Conservation (phyloP, 495 filamentous ascomycete species). For the Aeminium ludgeri region DNA sequence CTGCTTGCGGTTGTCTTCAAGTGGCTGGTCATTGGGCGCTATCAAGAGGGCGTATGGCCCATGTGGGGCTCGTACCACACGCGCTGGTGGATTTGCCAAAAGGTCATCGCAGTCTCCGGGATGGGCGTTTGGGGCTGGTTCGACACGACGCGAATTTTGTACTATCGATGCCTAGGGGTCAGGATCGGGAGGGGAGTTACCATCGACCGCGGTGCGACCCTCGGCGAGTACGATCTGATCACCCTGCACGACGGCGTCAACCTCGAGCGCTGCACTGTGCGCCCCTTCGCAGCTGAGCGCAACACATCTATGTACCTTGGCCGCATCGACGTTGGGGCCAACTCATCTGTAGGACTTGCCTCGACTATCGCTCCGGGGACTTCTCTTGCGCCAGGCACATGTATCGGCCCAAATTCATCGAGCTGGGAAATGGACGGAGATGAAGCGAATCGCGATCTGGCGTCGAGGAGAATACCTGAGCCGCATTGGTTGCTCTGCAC, state of each 20-base stretch:
- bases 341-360: conserved; percentile 24
- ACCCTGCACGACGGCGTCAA: conserved; percentile 27
- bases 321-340: conserved; percentile 26
- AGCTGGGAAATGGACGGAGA: conserved; percentile 29
- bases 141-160: conserved; percentile 23
- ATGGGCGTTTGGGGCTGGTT: conserved; percentile 24
- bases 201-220: conserved; percentile 18
- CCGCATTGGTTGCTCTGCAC: conserved; percentile 23
- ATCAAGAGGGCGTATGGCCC: conserved; percentile 29
- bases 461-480: conserved; percentile 19
- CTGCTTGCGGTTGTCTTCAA: conserved; percentile 27
- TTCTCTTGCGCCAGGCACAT: conserved; percentile 24
- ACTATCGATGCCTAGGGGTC: conserved; percentile 29
- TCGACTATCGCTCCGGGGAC: conserved; percentile 30
- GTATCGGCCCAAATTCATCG: conserved; percentile 32
- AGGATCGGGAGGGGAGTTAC: conserved; percentile 28
- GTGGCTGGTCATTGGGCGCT: conserved; percentile 31
- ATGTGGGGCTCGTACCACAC: conserved; percentile 36
- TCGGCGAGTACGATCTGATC: conserved; percentile 33
- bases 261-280: conserved; percentile 24
- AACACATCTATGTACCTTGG: conserved; percentile 33
- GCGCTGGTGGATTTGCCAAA: conserved; percentile 33
- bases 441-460: conserved; percentile 26
- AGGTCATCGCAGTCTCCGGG: conserved; percentile 26
- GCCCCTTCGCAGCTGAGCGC: conserved; percentile 30